Evolutionary conservation across 108 stramenopile species (phyloP), one percentile per base, ranked within the genome.

Genomic region (Seminavis robusta): DNA sequence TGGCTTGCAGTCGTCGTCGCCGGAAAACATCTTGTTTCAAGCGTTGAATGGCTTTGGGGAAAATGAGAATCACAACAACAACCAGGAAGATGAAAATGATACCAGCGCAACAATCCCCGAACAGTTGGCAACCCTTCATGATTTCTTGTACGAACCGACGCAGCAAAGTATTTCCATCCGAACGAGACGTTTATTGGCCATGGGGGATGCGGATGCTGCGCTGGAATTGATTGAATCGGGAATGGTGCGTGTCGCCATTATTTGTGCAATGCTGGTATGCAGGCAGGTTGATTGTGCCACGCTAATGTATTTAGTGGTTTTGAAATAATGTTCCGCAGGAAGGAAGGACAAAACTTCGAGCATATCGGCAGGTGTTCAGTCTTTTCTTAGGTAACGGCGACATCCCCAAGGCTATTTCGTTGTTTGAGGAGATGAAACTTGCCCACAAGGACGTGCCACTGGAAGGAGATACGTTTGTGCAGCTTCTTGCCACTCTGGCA

Each of bases 101-200:
- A n/a, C n/a, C n/a, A n/a, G n/a, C n/a, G n/a, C n/a, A n/a, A n/a
- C n/a, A n/a, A n/a, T n/a, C n/a, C n/a, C n/a, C n/a, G n/a, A n/a
- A n/a, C n/a, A n/a, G n/a, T n/a, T n/a, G n/a, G n/a, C n/a, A n/a
- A n/a, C n/a, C n/a, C n/a, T n/a, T 47, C 92, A 94, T 56, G 92
- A 94, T 63, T 59, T 76, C 8, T 39, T 94, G 8, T 88, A 71
- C 52, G 69, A 79, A 40, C 80, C 92, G 7, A 83, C 85, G 4
- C 86, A 90, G 63, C 87, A 94, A 56, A 90, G 74, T 48, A 55
- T 88, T n/a, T 66, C 64, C 6, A 50, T 84, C 21, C 77, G 80
- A 3, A 83, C 90, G 7, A 77, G 85, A 41, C 38, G 55, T 17
- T 62, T 90, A 0, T 85, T 94, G 1, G 42, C 53, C 4, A 56